A percentile compares a stretch with the other conserved stretches of the same genome.
These are phyloP conservation scores for Prunus yedoensis DNA, from an alignment of 331 rosid genomes.

Conservation along the genomic window DNA sequence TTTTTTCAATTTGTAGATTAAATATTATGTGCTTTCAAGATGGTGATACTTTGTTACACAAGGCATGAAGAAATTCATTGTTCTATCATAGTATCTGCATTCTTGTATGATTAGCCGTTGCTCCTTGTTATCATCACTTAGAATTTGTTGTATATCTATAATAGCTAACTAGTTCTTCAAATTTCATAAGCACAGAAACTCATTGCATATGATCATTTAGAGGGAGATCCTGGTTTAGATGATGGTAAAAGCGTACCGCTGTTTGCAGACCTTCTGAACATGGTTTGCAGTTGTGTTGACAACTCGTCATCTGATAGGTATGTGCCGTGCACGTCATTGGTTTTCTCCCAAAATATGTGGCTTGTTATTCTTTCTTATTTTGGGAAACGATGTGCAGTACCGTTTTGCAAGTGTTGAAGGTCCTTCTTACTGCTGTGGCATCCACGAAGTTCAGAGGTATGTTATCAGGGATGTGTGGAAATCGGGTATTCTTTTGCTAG, in stretches of 20 bases:
- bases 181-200: conserved; percentile 70
- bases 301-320: conserved; percentile 98
- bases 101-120: not conserved
- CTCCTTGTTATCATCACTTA: not conserved
- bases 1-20: not conserved
- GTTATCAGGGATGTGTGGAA: conserved; percentile 22
- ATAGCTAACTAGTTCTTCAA: conserved; percentile 28
- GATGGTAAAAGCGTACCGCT: conserved; percentile 77
- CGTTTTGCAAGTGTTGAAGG: conserved; percentile 97
- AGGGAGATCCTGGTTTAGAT: conserved; percentile 98
- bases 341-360: conserved; percentile 21
- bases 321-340: conserved; percentile 18
- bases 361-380: conserved; percentile 36
- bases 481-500: conserved; percentile 15
- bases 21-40: not conserved
- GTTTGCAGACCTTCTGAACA: conserved; percentile 80
- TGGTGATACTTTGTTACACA: not conserved
- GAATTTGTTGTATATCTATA: conserved; percentile 14
- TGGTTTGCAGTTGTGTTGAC: conserved; percentile 82
- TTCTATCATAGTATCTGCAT: not conserved
- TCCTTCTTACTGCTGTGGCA: conserved; percentile 97
- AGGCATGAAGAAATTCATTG: conserved; percentile 9
- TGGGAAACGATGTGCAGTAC: conserved; percentile 66
- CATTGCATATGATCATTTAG: conserved; percentile 96
- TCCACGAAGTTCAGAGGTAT: conserved; percentile 96